Base-by-base conservation (phyloP, 768 basidiomycete genomes). In the Termitomyces sp. region DNA sequence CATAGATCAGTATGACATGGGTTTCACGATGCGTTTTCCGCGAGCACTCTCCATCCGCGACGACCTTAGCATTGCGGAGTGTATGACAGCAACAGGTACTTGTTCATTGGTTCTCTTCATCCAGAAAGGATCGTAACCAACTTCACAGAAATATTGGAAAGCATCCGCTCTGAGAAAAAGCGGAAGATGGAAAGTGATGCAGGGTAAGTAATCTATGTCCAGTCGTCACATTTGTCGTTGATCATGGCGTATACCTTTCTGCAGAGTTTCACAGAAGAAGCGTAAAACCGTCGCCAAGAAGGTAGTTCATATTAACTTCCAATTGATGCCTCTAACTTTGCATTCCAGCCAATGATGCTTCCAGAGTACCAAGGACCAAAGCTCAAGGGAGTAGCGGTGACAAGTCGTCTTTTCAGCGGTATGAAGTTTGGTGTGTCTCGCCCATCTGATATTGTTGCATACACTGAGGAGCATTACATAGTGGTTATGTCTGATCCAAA, bases 21-120 rank as follows among this genome's bases (percentile, higher is more conserved):
- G 87, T 4, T 83, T 87, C 58, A 98, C 96, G 0, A 88, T 99
- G 84, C 86, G 97, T 20, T 99, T 99, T 65, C 96, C 97, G 42
- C 82, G 95, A 53, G 93, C 91, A 15, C 63, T 92, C 43, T 65
- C 70, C 3, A 92, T 95, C 56, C 82, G 92, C 22, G 89, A 91
- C 47, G 94, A 97, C 62, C 76, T 91, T 18, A 79, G 67, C 32
- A 73, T 84, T 39, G 80, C 79, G 1, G 91, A 93, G 62, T 91
- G 89, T 66, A 79, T 88, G 80, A 76, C 82, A 10, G 85, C 85
- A 1, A 77, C 83, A 43, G 83, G 91, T 88, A 52, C 22, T 13
- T 1, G 2, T 25, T 2, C 11, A 44, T 15, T 2, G n/a, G 20
- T 56, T 33, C 51, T 33, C 40, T 46, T 39, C 41, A 12, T 23